Conservation (phyloP, 306 rosid species). For the Abrus precatorius region DNA sequence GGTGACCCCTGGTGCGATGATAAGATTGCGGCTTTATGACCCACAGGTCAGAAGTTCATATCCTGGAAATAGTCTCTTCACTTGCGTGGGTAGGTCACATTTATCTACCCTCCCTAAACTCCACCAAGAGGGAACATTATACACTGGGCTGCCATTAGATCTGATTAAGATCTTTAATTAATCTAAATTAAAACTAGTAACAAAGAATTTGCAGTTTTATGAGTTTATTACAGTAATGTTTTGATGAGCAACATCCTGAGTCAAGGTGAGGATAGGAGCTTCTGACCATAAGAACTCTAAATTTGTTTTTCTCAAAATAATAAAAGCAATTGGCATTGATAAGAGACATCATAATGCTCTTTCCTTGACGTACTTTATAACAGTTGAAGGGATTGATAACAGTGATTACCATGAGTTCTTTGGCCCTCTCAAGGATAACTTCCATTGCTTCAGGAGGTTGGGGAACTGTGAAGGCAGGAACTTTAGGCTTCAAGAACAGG, state of each 20-base stretch:
- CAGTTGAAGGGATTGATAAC: slow-evolving; percentile 38
- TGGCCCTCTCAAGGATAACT: slow-evolving; percentile 69
- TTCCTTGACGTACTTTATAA: slow-evolving; percentile 1
- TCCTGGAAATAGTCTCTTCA: background rate
- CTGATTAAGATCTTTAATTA: slow-evolving; percentile 27
- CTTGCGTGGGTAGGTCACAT: background rate
- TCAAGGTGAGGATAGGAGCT: background rate
- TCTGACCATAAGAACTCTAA: slow-evolving; percentile 33
- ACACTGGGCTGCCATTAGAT: background rate
- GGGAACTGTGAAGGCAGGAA: slow-evolving; percentile 81
- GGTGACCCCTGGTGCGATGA: no score
- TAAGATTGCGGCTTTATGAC: background rate
- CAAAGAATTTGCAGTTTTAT: background rate
- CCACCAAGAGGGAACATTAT: background rate
- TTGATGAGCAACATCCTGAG: slow-evolving; percentile 7
- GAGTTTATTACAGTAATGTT: background rate
- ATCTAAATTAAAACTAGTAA: slow-evolving; percentile 20
- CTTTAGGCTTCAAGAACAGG: slow-evolving; percentile 72
- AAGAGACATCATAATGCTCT: slow-evolving; percentile 3
- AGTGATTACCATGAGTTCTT: slow-evolving; percentile 64
- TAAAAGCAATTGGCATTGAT: background rate
- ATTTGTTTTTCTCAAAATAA: background rate
- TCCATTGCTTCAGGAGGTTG: slow-evolving; percentile 88
- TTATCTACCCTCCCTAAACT: background rate
- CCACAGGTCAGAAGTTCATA: background rate